A percentile compares a stretch with the other conserved stretches of the same genome.
These are phyloP conservation scores for Termitomyces titanicus DNA, from an alignment of 768 basidiomycete species.

Conservation along the genomic window DNA sequence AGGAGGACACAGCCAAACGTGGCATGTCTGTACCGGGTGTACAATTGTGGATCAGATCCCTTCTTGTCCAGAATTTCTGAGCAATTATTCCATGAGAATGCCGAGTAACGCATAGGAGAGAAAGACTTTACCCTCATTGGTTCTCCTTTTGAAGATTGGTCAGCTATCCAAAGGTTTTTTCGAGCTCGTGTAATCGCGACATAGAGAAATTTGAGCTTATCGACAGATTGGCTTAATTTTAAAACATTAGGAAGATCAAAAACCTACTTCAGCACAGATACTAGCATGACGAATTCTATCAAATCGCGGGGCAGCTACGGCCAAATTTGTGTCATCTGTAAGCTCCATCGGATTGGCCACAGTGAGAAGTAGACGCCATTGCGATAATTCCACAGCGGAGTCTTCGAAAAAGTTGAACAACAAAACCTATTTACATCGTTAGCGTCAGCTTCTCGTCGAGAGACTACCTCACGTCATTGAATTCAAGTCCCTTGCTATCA, in stretches of 20 bases:
- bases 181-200: slow-evolving; percentile 70
- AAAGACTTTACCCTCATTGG: slow-evolving; percentile 46
- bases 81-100: not conserved
- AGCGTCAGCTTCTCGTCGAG: not conserved
- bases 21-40: slow-evolving; percentile 47
- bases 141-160: slow-evolving; percentile 51
- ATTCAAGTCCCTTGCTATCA: slow-evolving; percentile 66
- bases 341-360: slow-evolving; percentile 21
- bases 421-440: slow-evolving; percentile 46
- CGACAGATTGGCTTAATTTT: not conserved
- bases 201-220: slow-evolving; percentile 63
- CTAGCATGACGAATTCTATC: slow-evolving; percentile 47
- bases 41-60: slow-evolving; percentile 43
- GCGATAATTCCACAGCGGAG: slow-evolving; percentile 43
- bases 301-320: slow-evolving; percentile 38
- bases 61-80: slow-evolving; percentile 50
- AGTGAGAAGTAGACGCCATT: slow-evolving; percentile 61
- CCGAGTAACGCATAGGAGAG: not conserved
- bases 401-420: slow-evolving; percentile 75
- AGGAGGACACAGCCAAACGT: slow-evolving; percentile 51
- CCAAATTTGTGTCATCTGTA: not conserved
- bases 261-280: slow-evolving; percentile 54
- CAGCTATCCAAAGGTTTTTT: slow-evolving; percentile 69
- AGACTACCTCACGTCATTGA: slow-evolving; percentile 48
- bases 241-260: not conserved